Evolutionary conservation across 225 moss, liverwort and hornwort genomes (phyloP).

Genomic region (Climacium dendroides): DNA sequence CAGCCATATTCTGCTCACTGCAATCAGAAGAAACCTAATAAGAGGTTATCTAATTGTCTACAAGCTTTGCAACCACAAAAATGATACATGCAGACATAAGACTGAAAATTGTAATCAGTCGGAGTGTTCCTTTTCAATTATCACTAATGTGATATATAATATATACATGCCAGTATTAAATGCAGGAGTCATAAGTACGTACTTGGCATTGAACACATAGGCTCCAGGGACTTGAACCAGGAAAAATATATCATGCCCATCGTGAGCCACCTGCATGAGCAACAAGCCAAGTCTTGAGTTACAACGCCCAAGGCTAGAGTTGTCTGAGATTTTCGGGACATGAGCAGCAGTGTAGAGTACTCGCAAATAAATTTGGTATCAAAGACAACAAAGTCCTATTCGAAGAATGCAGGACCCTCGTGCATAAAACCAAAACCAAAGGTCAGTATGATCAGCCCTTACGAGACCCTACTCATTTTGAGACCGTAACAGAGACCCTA

Average conservation of each 20-base stretch:
- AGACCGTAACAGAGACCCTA: neutral
- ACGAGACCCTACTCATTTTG: neutral
- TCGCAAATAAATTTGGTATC: neutral
- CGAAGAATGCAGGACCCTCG: neutral
- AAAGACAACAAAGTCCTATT: neutral
- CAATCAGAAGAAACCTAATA: neutral
- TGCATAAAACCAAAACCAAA: neutral
- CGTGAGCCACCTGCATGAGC: conserved; percentile 71
- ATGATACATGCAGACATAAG: neutral
- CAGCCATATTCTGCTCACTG: conserved; percentile 64
- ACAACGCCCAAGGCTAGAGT: neutral
- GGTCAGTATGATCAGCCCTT: neutral
- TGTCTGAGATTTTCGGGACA: neutral
- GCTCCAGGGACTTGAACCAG: conserved; percentile 67
- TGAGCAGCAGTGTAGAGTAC: neutral
- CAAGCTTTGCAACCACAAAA: neutral
- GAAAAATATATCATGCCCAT: conserved; percentile 84
- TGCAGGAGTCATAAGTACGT: neutral
- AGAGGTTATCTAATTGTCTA: neutral
- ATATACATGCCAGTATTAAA: neutral
- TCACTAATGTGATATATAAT: neutral
- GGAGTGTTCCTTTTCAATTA: neutral
- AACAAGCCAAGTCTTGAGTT: neutral
- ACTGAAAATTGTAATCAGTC: neutral
- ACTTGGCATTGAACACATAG: conserved; percentile 55